Conservation (phyloP, 2,329 filamentous ascomycete genomes). For the Rhynchosporium secalis region DNA sequence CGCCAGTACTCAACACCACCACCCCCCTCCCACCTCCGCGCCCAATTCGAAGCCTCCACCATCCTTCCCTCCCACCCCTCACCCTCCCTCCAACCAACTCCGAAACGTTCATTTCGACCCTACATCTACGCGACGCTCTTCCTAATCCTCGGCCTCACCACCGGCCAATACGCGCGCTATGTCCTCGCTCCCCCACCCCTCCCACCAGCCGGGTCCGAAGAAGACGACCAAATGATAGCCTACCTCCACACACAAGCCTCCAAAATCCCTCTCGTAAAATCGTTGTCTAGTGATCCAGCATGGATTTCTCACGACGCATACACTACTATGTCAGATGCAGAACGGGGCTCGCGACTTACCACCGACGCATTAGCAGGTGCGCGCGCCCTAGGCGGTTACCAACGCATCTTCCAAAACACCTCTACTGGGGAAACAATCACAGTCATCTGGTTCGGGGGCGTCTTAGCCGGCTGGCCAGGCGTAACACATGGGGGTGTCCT, state of each 20-base stretch:
- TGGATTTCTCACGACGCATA: slow-evolving; percentile 48
- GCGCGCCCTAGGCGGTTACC: slow-evolving; percentile 48
- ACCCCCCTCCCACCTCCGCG: slow-evolving; percentile 30
- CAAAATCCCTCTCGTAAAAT: slow-evolving; percentile 50
- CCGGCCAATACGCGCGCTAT: slow-evolving; percentile 44
- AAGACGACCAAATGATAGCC: slow-evolving; percentile 45
- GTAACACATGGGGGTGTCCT: slow-evolving; percentile 71
- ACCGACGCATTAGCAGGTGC: slow-evolving; percentile 47
- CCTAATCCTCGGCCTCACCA: slow-evolving; percentile 44
- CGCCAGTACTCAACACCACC: slow-evolving; percentile 23
- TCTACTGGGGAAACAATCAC: slow-evolving; percentile 57
- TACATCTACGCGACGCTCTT: slow-evolving; percentile 42
- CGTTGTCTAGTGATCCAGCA: slow-evolving; percentile 46
- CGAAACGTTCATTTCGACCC: slow-evolving; percentile 35
- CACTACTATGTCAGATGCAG: slow-evolving; percentile 29
- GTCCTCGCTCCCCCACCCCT: slow-evolving; percentile 47
- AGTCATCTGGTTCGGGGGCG: slow-evolving; percentile 68
- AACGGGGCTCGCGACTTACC: slow-evolving; percentile 41
- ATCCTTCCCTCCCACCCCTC: slow-evolving; percentile 14
- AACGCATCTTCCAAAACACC: slow-evolving; percentile 65
- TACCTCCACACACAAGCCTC: slow-evolving; percentile 47
- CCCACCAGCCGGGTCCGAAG: slow-evolving; percentile 42
- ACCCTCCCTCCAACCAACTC: slow-evolving; percentile 18
- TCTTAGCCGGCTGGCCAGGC: slow-evolving; percentile 67
- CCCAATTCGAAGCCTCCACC: slow-evolving; percentile 29